phyloP scores from a whole-genome alignment of 2,329 filamentous ascomycete species.

The Ascocoryne sarcoides region DNA sequence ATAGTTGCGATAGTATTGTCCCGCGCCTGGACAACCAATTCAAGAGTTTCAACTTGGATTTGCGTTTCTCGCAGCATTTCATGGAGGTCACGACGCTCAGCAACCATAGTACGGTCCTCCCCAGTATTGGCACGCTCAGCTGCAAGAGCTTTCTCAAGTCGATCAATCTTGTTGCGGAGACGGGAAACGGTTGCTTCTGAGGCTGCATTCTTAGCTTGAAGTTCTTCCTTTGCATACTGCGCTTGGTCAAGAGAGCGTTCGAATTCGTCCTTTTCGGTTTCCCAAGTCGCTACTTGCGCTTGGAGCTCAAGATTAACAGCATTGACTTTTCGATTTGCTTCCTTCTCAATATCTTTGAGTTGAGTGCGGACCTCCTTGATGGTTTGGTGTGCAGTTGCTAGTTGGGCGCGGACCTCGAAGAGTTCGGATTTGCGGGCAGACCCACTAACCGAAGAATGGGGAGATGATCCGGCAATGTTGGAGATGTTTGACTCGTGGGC shows the following conservation, averaged over 20 bases:
- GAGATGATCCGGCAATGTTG: constrained; percentile 37
- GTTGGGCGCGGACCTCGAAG: constrained; percentile 48
- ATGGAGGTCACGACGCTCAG: constrained; percentile 52
- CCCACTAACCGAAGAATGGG: constrained; percentile 39
- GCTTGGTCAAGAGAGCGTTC: constrained; percentile 38
- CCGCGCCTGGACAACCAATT: constrained; percentile 61
- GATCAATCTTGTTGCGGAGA: constrained; percentile 41
- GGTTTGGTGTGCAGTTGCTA: constrained; percentile 50
- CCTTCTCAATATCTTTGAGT: constrained; percentile 40
- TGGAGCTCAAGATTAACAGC: constrained; percentile 43
- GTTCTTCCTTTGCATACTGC: constrained; percentile 36
- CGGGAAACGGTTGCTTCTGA: constrained; percentile 37
- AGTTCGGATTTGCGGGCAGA: constrained; percentile 49
- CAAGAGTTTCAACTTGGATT: constrained; percentile 58
- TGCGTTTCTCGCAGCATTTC: constrained; percentile 53
- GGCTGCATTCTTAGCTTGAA: constrained; percentile 30
- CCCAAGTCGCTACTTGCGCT: constrained; percentile 33
- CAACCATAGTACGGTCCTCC: constrained; percentile 48
- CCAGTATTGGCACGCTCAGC: constrained; percentile 43
- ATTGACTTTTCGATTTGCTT: constrained; percentile 31
- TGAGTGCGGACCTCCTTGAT: constrained; percentile 46
- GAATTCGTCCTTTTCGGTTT: constrained; percentile 26
- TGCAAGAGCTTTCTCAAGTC: constrained; percentile 40
- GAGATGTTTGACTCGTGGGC: constrained; percentile 55
- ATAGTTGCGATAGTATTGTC: constrained; percentile 55